Percentiles rank a stretch among this genome's conserved stretches.
These are phyloP conservation scores for Haplographium delicatum DNA, from an alignment of 495 filamentous ascomycete genomes.

Conservation along the genomic window DNA sequence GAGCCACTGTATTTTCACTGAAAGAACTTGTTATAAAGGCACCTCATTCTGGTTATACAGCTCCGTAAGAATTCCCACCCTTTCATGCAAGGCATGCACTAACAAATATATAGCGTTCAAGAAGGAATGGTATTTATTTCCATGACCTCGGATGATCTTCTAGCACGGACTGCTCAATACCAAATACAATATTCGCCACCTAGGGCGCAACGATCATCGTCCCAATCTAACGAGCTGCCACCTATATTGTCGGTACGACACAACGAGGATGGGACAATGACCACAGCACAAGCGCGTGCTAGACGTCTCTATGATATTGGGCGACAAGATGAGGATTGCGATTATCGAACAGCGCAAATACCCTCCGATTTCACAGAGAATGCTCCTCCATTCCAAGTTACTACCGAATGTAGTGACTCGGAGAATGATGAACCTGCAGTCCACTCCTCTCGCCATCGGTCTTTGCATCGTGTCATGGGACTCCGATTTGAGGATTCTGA, in stretches of 20 bases:
- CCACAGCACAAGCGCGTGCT: slow-evolving; percentile 32
- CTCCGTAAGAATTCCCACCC: slow-evolving; percentile 61
- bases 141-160: slow-evolving; percentile 72
- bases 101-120: slow-evolving; percentile 56
- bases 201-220: slow-evolving; percentile 9
- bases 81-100: background rate
- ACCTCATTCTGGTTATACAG: slow-evolving; percentile 72
- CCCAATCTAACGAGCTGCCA: slow-evolving; percentile 24
- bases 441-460: slow-evolving; percentile 29
- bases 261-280: slow-evolving; percentile 38
- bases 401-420: slow-evolving; percentile 49
- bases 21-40: slow-evolving; percentile 85
- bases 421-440: slow-evolving; percentile 36
- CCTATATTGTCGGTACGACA: slow-evolving; percentile 41
- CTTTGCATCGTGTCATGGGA: slow-evolving; percentile 11
- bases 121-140: slow-evolving; percentile 92
- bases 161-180: slow-evolving; percentile 68
- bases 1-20: slow-evolving; percentile 70
- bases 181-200: slow-evolving; percentile 59
- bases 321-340: slow-evolving; percentile 49
- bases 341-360: slow-evolving; percentile 41
- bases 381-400: slow-evolving; percentile 39
- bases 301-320: slow-evolving; percentile 38
- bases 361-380: slow-evolving; percentile 43
- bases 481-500: slow-evolving; percentile 45